Evolutionary conservation across 2,329 filamentous ascomycete species (phyloP).

Genomic region (Hirsutella rhossiliensis): DNA sequence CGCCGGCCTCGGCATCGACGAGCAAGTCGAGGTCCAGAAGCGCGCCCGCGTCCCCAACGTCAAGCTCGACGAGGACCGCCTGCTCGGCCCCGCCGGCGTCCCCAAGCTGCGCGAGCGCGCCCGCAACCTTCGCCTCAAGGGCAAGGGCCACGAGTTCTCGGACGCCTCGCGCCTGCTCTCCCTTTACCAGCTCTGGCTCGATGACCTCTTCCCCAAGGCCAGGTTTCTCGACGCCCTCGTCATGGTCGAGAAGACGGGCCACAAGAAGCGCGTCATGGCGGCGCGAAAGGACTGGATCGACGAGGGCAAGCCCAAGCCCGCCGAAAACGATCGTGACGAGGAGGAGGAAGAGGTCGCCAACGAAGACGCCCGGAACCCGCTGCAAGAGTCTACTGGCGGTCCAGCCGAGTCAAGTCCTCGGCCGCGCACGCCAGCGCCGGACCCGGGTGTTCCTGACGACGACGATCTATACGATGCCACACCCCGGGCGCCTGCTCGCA

Average conservation of each 20-base stretch:
- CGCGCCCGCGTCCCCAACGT: slow-evolving; percentile 59
- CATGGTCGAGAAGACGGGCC: slow-evolving; percentile 90
- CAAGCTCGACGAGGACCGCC: slow-evolving; percentile 72
- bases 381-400: not conserved
- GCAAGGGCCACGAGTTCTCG: slow-evolving; percentile 91
- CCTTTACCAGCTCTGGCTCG: slow-evolving; percentile 93
- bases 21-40: slow-evolving; percentile 74
- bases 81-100: slow-evolving; percentile 77
- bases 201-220: slow-evolving; percentile 89
- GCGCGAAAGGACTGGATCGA: slow-evolving; percentile 77
- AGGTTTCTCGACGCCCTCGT: slow-evolving; percentile 80
- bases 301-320: slow-evolving; percentile 48
- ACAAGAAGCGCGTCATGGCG: slow-evolving; percentile 65
- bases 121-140: slow-evolving; percentile 66
- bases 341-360: slow-evolving; percentile 7
- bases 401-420: not conserved
- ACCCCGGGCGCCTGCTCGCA: slow-evolving; percentile 17
- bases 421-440: slow-evolving; percentile 14
- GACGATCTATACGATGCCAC: slow-evolving; percentile 46
- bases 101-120: slow-evolving; percentile 66
- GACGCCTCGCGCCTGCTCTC: slow-evolving; percentile 73
- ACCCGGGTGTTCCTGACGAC: slow-evolving; percentile 20
- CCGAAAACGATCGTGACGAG: slow-evolving; percentile 19
- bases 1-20: slow-evolving; percentile 63
- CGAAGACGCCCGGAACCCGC: not conserved